Base-by-base conservation (phyloP, 1,284 basidiomycete species). In the Marasmius tenuissimus region DNA sequence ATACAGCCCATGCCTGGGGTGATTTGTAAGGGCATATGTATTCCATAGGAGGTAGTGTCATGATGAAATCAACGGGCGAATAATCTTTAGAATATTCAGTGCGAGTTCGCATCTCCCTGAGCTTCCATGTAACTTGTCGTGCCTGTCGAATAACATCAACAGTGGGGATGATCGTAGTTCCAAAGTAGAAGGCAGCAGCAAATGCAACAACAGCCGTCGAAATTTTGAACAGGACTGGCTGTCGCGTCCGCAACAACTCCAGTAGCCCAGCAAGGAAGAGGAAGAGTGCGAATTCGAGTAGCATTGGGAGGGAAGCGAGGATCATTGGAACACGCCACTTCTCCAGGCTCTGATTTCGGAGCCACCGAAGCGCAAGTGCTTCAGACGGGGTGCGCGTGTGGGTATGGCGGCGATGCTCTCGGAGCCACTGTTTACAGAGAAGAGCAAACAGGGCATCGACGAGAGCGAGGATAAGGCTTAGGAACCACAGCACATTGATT, bases 401-500 rank as follows among this genome's bases (percentile, higher is more conserved):
- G 2, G 48, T 40, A 12, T 61, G 54, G 6, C 60, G 60, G n/a
- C 45, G 40, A 53, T 58, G 48, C 35, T 56, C 63, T 6, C 61
- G 51, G 12, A 63, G 33, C 61, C 61, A 63, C 40, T 63, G 61
- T 40, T 63, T 63, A 52, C 58, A 59, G 8, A 63, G 53, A 1
- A 63, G 53, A 11, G 58, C 52, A 11, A 60, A n/a, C 5, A 59
- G 50, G 16, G 57, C 61, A 0, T 56, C 33, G 27, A 51, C 42
- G 14, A 63, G 49, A 2, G 58, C 42, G 11, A 59, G 35, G n/a
- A 42, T 48, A 10, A 63, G 58, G 35, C 61, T 63, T 42, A 63
- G 61, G 37, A 38, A 22, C 58, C 58, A 60, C 27, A 53, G 54
- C 16, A 34, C 33, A 38, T 60, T 60, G 50, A 38, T 42, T 42